phyloP scores from a whole-genome alignment of 2,329 filamentous ascomycete species.

The Botrytis fragariae region DNA sequence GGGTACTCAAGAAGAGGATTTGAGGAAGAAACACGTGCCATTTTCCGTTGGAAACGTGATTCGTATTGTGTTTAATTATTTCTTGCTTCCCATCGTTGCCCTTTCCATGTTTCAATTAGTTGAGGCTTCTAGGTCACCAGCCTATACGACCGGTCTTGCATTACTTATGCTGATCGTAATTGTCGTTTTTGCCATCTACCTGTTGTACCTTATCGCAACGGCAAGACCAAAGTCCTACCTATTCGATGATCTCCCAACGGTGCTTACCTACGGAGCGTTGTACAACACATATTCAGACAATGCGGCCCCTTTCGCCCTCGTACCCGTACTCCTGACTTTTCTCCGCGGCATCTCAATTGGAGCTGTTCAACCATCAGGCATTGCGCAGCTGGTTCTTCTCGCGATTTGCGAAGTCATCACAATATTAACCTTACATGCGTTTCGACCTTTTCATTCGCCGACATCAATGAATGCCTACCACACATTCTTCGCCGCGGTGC shows the following conservation, averaged over 20 bases:
- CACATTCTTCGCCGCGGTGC: slow-evolving; percentile 74
- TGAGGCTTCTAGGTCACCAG: slow-evolving; percentile 64
- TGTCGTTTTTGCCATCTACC: slow-evolving; percentile 71
- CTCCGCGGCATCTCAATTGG: slow-evolving; percentile 87
- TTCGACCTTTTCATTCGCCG: slow-evolving; percentile 83
- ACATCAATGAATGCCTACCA: slow-evolving; percentile 99
- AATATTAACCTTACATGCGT: slow-evolving; percentile 81
- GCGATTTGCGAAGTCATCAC: slow-evolving; percentile 93
- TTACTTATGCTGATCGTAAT: slow-evolving; percentile 71
- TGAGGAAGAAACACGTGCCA: slow-evolving; percentile 86
- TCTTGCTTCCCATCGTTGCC: slow-evolving; percentile 81
- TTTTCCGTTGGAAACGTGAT: slow-evolving; percentile 79
- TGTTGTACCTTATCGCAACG: slow-evolving; percentile 74
- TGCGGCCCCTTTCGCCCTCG: slow-evolving; percentile 82
- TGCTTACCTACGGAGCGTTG: slow-evolving; percentile 85
- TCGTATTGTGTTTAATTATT: slow-evolving; percentile 88
- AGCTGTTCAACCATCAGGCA: slow-evolving; percentile 86
- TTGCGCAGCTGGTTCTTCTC: slow-evolving; percentile 87
- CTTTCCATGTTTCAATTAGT: slow-evolving; percentile 91
- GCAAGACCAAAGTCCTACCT: slow-evolving; percentile 82
- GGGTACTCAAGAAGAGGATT: slow-evolving; percentile 76
- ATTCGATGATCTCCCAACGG: slow-evolving; percentile 88
- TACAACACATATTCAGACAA: slow-evolving; percentile 98
- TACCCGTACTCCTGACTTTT: slow-evolving; percentile 81
- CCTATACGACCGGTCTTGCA: slow-evolving; percentile 70